These are phyloP conservation scores for Neonectria hederae DNA, from an alignment of 2,329 filamentous ascomycete genomes.

Conservation along the genomic window DNA sequence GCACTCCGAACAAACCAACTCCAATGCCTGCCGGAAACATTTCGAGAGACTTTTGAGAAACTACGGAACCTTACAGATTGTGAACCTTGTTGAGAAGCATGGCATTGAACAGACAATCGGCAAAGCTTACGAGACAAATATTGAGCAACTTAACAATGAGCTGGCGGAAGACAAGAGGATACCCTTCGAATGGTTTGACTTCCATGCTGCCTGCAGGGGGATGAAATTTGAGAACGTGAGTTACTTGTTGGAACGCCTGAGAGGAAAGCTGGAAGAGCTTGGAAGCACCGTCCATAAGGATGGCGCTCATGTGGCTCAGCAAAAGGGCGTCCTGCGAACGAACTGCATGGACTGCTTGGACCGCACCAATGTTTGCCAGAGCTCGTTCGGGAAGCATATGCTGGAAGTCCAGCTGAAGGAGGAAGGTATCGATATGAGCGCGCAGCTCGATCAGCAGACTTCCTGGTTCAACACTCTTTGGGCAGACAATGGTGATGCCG, in stretches of 20 bases:
- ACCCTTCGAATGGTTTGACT: conserved; percentile 95
- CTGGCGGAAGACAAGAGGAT: conserved; percentile 54
- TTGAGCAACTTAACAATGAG: conserved; percentile 72
- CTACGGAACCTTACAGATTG: conserved; percentile 82
- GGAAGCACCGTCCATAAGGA: conserved; percentile 73
- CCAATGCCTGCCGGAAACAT: conserved; percentile 79
- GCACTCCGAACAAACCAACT: conserved; percentile 83
- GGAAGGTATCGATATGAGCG: conserved; percentile 79
- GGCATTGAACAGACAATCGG: conserved; percentile 84
- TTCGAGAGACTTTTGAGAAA: conserved; percentile 73
- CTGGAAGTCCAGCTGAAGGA: conserved; percentile 81
- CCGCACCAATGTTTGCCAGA: conserved; percentile 94
- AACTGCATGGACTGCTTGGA: conserved; percentile 99
- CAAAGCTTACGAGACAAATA: conserved; percentile 76
- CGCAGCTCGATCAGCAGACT: conserved; percentile 80
- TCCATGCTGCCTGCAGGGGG: conserved; percentile 88
- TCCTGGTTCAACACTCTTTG: conserved; percentile 96
- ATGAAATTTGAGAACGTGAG: conserved; percentile 99
- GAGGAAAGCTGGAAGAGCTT: conserved; percentile 71
- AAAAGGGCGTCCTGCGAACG: conserved; percentile 84
- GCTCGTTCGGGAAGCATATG: conserved; percentile 84
- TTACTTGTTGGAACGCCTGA: conserved; percentile 76
- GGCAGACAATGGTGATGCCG: conserved; percentile 97
- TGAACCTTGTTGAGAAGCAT: conserved; percentile 89
- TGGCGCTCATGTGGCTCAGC: conserved; percentile 57